Base-by-base conservation (phyloP, 768 basidiomycete species). In the Boletus sensibilis region DNA sequence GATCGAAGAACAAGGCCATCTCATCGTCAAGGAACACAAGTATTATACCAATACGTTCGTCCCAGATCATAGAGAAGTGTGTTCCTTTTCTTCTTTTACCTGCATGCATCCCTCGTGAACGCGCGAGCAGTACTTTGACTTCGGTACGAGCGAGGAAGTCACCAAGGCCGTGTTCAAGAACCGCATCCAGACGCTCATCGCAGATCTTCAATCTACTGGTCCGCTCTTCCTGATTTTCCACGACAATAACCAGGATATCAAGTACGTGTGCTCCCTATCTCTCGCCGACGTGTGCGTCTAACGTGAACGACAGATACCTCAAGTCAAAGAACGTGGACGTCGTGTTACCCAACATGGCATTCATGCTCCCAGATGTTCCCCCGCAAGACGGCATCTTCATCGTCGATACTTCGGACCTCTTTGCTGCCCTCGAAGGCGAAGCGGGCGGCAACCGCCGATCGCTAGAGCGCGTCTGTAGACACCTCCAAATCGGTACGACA, bases 141-240 rank as follows among this genome's bases (percentile, higher is more conserved):
- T 88, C 52, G 91, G 92, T 5, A 51, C 74, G 51, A 88, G 85
- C 60, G 76, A 84, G 61, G 72, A 75, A 12, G 69, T 91, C 51
- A 75, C 77, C 45, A 81, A 76, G 67, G 64, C 72, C 1, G 68
- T 68, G 5, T 81, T 92, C 69, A 84, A 82, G 62, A 55, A 68
- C 16, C 79, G 75, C 46, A 79, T 92, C 56, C 72, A 69, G 53
- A 64, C 72, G 6, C 68, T 90, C 34, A 48, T 89, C 48, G 60
- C 68, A 2, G 57, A 68, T 4, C 68, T 82, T 49, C 58, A 67
- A 13, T 57, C 68, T 16, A 62, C 72, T 23, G 87, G 88, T 3
- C 86, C 89, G 0, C 71, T 93, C 18, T 91, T 85, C 67, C 78
- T 94, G 41, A 80, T 94, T 13, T 90, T 94, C 68, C 93, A 95